Percentiles rank a stretch among this genome's conserved stretches.
Evolutionary conservation across 1,284 basidiomycete genomes (phyloP).

Genomic region (Phylloboletellus chloephorus): DNA sequence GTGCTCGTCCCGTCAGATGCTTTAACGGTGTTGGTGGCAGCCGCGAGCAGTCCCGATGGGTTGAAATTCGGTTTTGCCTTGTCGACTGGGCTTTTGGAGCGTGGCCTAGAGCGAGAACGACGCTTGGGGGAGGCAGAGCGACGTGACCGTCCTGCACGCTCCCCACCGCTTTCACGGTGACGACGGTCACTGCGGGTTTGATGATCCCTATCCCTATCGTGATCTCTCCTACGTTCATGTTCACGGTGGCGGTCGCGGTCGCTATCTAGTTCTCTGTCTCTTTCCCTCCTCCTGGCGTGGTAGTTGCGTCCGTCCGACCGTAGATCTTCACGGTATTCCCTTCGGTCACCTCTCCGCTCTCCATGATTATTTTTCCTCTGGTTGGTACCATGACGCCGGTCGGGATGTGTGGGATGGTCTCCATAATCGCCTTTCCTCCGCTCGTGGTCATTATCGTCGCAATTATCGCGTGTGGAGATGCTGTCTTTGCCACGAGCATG

Average conservation of each 20-base stretch:
- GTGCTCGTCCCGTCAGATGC: constrained; percentile 73
- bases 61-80: constrained; percentile 85
- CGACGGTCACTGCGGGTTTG: constrained; percentile 33
- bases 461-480: constrained; percentile 12
- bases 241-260: constrained; percentile 15
- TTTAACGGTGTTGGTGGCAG: constrained; percentile 87
- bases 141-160: constrained; percentile 37
- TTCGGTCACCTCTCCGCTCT: constrained; percentile 36
- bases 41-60: constrained; percentile 86
- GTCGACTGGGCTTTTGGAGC: constrained; percentile 39
- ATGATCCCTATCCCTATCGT: constrained; percentile 40
- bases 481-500: constrained; percentile 6
- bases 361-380: constrained; percentile 23
- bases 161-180: constrained; percentile 21
- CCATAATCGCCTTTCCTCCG: constrained; percentile 8
- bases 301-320: constrained; percentile 18
- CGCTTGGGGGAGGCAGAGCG: constrained; percentile 53
- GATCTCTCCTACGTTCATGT: constrained; percentile 19
- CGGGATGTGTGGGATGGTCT: constrained; percentile 7
- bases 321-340: constrained; percentile 17
- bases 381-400: constrained; percentile 9
- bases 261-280: constrained; percentile 29
- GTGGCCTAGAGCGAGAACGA: constrained; percentile 33
- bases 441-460: constrained; percentile 6
- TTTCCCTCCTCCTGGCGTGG: constrained; percentile 29